Evolutionary conservation across 2,329 filamentous ascomycete species (phyloP).

Genomic region (Xylariaceae sp.): DNA sequence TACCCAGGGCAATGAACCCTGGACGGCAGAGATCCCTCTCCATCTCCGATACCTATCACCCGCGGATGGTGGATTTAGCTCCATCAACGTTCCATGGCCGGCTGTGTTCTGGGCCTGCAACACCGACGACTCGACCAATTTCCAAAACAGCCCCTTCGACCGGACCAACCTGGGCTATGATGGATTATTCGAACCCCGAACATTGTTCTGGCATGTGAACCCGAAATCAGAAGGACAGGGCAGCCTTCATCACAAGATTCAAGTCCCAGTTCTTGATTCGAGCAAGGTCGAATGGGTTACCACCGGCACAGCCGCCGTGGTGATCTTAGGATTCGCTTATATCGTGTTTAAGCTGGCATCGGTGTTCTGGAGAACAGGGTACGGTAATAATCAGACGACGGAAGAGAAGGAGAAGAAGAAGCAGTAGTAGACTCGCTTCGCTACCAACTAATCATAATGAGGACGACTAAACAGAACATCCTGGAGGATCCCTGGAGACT

Average conservation of each 20-base stretch:
- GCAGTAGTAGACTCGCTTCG: slow-evolving; percentile 23
- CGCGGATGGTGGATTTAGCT: slow-evolving; percentile 46
- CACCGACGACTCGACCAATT: slow-evolving; percentile 59
- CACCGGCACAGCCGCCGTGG: slow-evolving; percentile 52
- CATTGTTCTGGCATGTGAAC: slow-evolving; percentile 75
- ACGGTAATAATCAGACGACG: slow-evolving; percentile 24
- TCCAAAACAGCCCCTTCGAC: slow-evolving; percentile 79
- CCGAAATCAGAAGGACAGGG: slow-evolving; percentile 40
- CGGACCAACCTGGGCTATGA: slow-evolving; percentile 81
- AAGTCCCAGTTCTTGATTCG: slow-evolving; percentile 61
- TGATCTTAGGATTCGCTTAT: slow-evolving; percentile 64
- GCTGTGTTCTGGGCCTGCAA: slow-evolving; percentile 87
- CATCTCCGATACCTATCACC: slow-evolving; percentile 80
- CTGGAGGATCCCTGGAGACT: background rate
- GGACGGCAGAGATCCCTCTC: slow-evolving; percentile 69
- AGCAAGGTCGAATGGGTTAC: slow-evolving; percentile 44
- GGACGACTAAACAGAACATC: background rate
- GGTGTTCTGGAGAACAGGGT: slow-evolving; percentile 34
- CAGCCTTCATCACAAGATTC: slow-evolving; percentile 49
- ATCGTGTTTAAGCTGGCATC: slow-evolving; percentile 55
- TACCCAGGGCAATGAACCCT: slow-evolving; percentile 39
- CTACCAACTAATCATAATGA: background rate
- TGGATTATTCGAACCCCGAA: slow-evolving; percentile 66
- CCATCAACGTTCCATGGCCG: slow-evolving; percentile 68
- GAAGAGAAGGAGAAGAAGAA: slow-evolving; percentile 27